Base-by-base conservation (phyloP, 768 basidiomycete genomes). In the Boletus sp. region DNA sequence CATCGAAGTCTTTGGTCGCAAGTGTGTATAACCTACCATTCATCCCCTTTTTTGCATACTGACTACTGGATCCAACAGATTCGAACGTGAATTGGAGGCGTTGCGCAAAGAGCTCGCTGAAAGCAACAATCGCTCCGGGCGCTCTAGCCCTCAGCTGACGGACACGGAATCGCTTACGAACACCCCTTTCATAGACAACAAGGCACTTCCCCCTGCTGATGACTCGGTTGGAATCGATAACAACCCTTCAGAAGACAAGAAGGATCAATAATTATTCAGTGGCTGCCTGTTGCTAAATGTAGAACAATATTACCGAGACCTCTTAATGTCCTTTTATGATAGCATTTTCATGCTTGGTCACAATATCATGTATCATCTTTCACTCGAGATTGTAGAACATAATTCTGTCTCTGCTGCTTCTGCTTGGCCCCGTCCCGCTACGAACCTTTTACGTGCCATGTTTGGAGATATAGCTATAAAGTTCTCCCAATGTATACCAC, bases 1-100 rank as follows among this genome's bases (percentile, higher is more conserved):
- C 69, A 94, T 97, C 50, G 94, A 97, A 69, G 94, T 97, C 19
- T 97, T 96, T 66, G 94, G 94, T 29, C 84, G 94, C 74, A 96
- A 97, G 94, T 95, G 58, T 61, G 91, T 81, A 25, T 47, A 55
- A 54, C 54, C 56, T 25, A 15, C 23, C 33, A 10, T 27, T 4
- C n/a, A 10, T 51, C 40, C 10, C 40, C 29, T 19, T 27, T 10
- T 49, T 43, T 33, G 5, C 53, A 43, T 17, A 25, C 51, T 59
- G 34, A 63, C 44, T 29, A 21, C 55, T 49, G 51, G 40, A 37
- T 49, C 27, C 45, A 13, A 1, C 61, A 95, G 93, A 69, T 97
- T 97, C 63, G 94, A 97, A 70, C 83, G 90, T 27, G 94, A 97
- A 71, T 75, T 97, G 25, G 94, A 96, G 65, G 86, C 88, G 7